Evolutionary conservation across 495 filamentous ascomycete species (phyloP).

Genomic region (Penicillium ochrochloron): DNA sequence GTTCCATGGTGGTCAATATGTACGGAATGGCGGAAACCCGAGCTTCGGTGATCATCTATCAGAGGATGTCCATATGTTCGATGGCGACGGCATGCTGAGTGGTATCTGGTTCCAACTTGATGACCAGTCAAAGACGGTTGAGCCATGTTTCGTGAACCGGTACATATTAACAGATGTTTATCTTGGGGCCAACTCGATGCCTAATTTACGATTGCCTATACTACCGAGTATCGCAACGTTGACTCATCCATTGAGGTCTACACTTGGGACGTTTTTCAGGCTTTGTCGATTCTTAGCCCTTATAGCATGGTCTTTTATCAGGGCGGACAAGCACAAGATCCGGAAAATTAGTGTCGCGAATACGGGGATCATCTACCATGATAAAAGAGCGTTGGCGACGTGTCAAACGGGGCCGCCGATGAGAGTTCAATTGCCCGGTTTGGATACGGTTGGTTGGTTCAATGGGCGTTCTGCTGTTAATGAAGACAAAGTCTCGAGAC

Average conservation of each 20-base stretch:
- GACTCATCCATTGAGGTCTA: conserved; percentile 50
- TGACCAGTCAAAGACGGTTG: conserved; percentile 32
- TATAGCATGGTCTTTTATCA: conserved; percentile 56
- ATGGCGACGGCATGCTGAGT: conserved; percentile 72
- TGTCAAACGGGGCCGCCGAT: conserved; percentile 72
- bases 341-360: conserved; percentile 69
- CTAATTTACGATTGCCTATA: conserved; percentile 52
- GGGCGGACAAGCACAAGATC: conserved; percentile 58
- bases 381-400: conserved; percentile 66
- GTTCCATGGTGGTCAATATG: conserved; percentile 66
- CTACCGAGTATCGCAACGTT: conserved; percentile 65
- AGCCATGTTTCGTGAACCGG: conserved; percentile 66
- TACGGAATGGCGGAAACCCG: conserved; percentile 73
- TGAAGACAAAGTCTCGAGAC: conserved; percentile 14
- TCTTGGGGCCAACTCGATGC: conserved; percentile 49
- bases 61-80: conserved; percentile 69
- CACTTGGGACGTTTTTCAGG: conserved; percentile 47
- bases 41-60: conserved; percentile 57
- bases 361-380: conserved; percentile 64
- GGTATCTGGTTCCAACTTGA: conserved; percentile 60
- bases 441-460: conserved; percentile 71
- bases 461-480: conserved; percentile 54
- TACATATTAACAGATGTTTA: conserved; percentile 67
- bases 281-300: conserved; percentile 53
- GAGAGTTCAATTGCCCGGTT: conserved; percentile 58